phyloP scores from a whole-genome alignment of 352 stramenopile genomes.

The Peronospora farinosa region DNA sequence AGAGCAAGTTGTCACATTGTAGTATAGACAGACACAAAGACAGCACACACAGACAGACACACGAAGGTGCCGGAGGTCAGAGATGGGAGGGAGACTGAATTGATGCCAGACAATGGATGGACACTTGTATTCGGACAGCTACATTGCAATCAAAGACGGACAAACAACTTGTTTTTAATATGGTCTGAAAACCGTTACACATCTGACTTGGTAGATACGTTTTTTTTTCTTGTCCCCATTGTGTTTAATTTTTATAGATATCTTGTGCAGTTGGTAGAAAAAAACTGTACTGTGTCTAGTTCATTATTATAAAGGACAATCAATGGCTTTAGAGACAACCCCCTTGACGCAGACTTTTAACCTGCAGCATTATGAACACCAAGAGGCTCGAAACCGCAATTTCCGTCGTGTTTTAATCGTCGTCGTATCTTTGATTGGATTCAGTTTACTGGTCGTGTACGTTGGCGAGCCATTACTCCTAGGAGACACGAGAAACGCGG shows the following conservation, averaged over 20 bases:
- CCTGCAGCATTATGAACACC: conserved; percentile 18
- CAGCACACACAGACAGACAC: too few relatives aligned
- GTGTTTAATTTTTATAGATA: conserved; percentile 3
- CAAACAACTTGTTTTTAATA: conserved; percentile 2
- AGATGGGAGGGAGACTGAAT: conserved; percentile 5
- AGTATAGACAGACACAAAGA: too few relatives aligned
- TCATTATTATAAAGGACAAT: neutral
- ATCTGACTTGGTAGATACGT: too few relatives aligned
- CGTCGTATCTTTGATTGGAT: conserved; percentile 14
- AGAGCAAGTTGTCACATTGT: conserved; percentile 26
- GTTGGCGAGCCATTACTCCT: too few relatives aligned
- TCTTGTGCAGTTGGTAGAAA: conserved; percentile 2
- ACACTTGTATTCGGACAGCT: conserved; percentile 9
- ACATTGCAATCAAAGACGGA: conserved; percentile 10
- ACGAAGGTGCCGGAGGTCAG: conserved; percentile 13
- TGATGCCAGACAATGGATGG: neutral
- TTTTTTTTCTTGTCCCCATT: too few relatives aligned
- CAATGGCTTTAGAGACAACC: neutral
- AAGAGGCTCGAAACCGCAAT: conserved; percentile 23
- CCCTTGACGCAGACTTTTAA: conserved; percentile 1
- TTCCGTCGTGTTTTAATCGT: conserved; percentile 15
- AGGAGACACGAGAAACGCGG: too few relatives aligned
- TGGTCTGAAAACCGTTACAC: conserved; percentile 14
- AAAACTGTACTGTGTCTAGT: neutral
- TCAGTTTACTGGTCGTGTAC: conserved; percentile 15